These are phyloP conservation scores for Stereum hirsutum DNA, from an alignment of 1,284 basidiomycete species.

Conservation along the genomic window DNA sequence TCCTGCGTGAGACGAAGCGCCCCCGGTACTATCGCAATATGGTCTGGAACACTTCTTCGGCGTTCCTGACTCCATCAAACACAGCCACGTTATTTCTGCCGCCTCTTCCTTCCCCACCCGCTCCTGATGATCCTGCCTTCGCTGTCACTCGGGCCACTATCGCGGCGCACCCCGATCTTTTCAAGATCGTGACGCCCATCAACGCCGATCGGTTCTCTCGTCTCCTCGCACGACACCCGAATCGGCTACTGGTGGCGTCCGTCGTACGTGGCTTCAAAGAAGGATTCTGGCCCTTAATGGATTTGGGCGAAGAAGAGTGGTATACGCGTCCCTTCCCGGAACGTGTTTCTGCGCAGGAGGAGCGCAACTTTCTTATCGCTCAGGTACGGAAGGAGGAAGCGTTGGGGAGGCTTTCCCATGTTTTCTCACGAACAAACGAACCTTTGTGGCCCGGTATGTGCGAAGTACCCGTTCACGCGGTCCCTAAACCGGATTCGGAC, in stretches of 20 bases:
- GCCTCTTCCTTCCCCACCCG: no score
- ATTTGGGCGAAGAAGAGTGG: not conserved
- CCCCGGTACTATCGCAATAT: no score
- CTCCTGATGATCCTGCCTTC: no score
- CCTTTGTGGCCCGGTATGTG: constrained; percentile 5
- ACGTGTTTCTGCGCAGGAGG: not conserved
- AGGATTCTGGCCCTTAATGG: not conserved
- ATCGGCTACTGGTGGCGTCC: not conserved
- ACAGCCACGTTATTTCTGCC: no score
- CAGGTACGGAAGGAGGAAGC: not conserved
- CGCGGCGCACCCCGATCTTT: not conserved
- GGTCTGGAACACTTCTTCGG: no score
- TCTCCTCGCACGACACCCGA: not conserved
- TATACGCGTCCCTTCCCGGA: not conserved
- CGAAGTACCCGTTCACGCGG: constrained; percentile 26
- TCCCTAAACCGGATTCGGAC: constrained; percentile 25
- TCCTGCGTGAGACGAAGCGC: no score
- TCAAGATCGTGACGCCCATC: not conserved
- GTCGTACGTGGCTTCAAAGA: not conserved
- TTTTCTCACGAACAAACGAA: constrained; percentile 5
- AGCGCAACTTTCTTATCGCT: not conserved
- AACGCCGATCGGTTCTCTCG: not conserved
- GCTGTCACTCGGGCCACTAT: no score
- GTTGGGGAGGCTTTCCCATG: not conserved
- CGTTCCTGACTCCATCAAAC: no score